These are phyloP conservation scores for Tolypocladium album DNA, from an alignment of 2,329 filamentous ascomycete genomes.

Conservation along the genomic window DNA sequence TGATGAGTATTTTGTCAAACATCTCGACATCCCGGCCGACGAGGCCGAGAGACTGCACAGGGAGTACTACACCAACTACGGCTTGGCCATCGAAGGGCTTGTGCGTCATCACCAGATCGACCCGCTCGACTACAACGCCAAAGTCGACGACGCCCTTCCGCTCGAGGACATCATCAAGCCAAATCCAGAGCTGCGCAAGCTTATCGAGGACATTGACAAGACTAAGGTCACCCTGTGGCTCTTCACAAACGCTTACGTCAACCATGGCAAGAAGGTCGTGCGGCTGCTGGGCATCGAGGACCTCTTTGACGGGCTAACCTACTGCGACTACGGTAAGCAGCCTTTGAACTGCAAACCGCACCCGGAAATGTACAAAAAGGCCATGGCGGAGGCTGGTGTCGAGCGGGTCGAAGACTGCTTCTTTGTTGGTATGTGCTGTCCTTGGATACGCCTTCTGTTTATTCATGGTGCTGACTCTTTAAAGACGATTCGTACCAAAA, in stretches of 20 bases:
- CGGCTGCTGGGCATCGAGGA: slow-evolving; percentile 73
- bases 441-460: background rate
- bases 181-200: slow-evolving; percentile 58
- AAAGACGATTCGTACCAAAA: slow-evolving; percentile 81
- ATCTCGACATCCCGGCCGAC: slow-evolving; percentile 61
- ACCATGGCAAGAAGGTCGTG: slow-evolving; percentile 73
- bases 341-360: slow-evolving; percentile 83
- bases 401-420: slow-evolving; percentile 63
- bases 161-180: slow-evolving; percentile 77
- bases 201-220: slow-evolving; percentile 75
- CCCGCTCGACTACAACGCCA: slow-evolving; percentile 83
- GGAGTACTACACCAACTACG: slow-evolving; percentile 93
- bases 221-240: slow-evolving; percentile 84
- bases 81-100: slow-evolving; percentile 91
- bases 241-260: slow-evolving; percentile 93
- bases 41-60: slow-evolving; percentile 81
- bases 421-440: slow-evolving; percentile 68
- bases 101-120: slow-evolving; percentile 93
- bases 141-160: slow-evolving; percentile 90
- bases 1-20: slow-evolving; percentile 48
- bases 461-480: background rate
- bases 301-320: slow-evolving; percentile 89
- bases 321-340: slow-evolving; percentile 70
- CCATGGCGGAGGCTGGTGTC: slow-evolving; percentile 74
- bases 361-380: slow-evolving; percentile 73